Evolutionary conservation across 2,329 filamentous ascomycete species (phyloP).

Genomic region (Pseudocercospora fuligena): DNA sequence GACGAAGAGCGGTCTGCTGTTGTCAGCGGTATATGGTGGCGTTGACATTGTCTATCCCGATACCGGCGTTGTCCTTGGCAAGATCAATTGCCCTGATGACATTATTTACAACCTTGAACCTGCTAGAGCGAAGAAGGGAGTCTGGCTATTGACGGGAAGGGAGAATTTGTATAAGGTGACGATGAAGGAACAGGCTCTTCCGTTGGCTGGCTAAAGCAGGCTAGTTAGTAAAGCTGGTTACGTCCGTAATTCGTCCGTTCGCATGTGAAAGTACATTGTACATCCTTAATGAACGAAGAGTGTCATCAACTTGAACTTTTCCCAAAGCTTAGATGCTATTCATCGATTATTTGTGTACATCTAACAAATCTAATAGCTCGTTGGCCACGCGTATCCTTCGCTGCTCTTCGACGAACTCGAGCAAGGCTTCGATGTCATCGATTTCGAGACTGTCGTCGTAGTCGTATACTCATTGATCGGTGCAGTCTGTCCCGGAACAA

Average conservation of each 20-base stretch:
- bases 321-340: neutral
- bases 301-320: neutral
- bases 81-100: constrained; percentile 51
- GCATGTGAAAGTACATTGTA: neutral
- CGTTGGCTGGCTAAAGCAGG: neutral
- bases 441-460: constrained; percentile 21
- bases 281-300: too few species aligned
- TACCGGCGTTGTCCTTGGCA: constrained; percentile 52
- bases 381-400: neutral
- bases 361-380: constrained; percentile 5
- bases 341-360: neutral
- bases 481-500: constrained; percentile 27
- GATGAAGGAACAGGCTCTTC: constrained; percentile 22
- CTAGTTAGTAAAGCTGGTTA: neutral
- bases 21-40: constrained; percentile 27
- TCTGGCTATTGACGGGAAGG: constrained; percentile 31
- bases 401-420: neutral
- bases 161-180: constrained; percentile 32
- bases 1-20: constrained; percentile 23
- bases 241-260: neutral
- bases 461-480: constrained; percentile 31
- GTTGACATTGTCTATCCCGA: constrained; percentile 30
- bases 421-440: neutral
- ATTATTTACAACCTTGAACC: constrained; percentile 33
- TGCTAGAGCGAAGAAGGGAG: constrained; percentile 19